These are phyloP conservation scores for Artemisia annua DNA, from an alignment of 129 eudicot genomes.

Conservation along the genomic window DNA sequence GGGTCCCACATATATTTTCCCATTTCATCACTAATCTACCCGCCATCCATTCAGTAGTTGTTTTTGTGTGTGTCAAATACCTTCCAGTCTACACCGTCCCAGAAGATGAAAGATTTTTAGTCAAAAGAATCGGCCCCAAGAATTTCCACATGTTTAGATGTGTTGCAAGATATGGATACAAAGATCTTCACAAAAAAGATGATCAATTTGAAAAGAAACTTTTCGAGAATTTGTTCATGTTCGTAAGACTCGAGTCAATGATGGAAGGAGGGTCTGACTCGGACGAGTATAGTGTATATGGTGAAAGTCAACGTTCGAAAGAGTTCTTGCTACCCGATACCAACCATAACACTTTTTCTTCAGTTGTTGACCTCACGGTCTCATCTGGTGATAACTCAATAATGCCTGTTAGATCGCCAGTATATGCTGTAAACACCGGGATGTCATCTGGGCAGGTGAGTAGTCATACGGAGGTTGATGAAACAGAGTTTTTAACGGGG, in stretches of 20 bases:
- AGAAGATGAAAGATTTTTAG: constrained; percentile 78
- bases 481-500: constrained; percentile 63
- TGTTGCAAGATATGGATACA: constrained; percentile 93
- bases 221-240: constrained; percentile 65
- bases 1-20: constrained; percentile 88
- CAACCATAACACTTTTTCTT: constrained; percentile 32
- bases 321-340: constrained; percentile 39
- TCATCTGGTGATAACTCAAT: constrained; percentile 69
- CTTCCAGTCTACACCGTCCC: constrained; percentile 89
- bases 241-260: constrained; percentile 91
- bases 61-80: constrained; percentile 89
- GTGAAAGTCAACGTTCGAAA: constrained; percentile 52
- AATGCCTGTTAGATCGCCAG: constrained; percentile 53
- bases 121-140: constrained; percentile 91
- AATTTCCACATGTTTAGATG: constrained; percentile 92
- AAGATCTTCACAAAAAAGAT: constrained; percentile 89
- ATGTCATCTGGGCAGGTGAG: constrained; percentile 62
- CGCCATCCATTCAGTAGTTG: constrained; percentile 82
- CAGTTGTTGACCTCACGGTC: constrained; percentile 47
- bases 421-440: constrained; percentile 23
- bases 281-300: constrained; percentile 74
- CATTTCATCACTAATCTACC: constrained; percentile 94
- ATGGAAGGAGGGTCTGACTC: constrained; percentile 97
- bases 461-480: constrained; percentile 66
- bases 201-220: constrained; percentile 84